Base-by-base conservation (phyloP, 371 early-diverging fungal genomes). In the Saksenaea oblongispora region DNA sequence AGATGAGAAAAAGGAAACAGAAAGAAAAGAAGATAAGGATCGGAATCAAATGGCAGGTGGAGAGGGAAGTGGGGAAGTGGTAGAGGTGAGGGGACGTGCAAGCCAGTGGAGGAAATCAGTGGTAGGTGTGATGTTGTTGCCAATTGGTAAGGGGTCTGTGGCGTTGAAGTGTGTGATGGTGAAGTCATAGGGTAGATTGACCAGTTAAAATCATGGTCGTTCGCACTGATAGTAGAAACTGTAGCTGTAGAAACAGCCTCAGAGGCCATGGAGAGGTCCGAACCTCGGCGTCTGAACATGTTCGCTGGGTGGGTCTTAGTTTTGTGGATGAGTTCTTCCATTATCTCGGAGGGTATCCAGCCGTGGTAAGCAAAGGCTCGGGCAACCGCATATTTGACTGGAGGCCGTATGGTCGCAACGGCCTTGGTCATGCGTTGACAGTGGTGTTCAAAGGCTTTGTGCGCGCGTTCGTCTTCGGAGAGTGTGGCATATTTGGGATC, bases 81-180 rank as follows among this genome's bases (percentile, higher is more conserved):
- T n/a, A n/a, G n/a, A n/a, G n/a, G n/a, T n/a, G n/a, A n/a, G n/a
- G n/a, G n/a, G n/a, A n/a, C n/a, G n/a, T n/a, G n/a, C n/a, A n/a
- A n/a, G n/a, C n/a, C n/a, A n/a, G n/a, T n/a, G n/a, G n/a, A n/a
- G n/a, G n/a, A n/a, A n/a, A n/a, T n/a, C n/a, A n/a, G n/a, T n/a
- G n/a, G n/a, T 70, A 65, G 24, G 22, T 41, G 31, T 65, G 56
- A 27, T 56, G 44, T 41, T 69, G 56, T 24, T 17, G 18, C 59
- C 64, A 69, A 17, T 18, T n/a, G 8, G 64, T 69, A 4, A 28
- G 61, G 47, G 42, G 54, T 36, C 51, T 34, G 37, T 35, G 3
- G 37, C 11, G 3, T 42, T 41, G 24, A 41, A 41, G 18, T 9
- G 24, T 17, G 42, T 44, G 24, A 44, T 60, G 17, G 17, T 44